Evolutionary conservation across 2,329 filamentous ascomycete genomes (phyloP), one percentile per base, ranked within the genome.

Genomic region (Falciphora oryzae): DNA sequence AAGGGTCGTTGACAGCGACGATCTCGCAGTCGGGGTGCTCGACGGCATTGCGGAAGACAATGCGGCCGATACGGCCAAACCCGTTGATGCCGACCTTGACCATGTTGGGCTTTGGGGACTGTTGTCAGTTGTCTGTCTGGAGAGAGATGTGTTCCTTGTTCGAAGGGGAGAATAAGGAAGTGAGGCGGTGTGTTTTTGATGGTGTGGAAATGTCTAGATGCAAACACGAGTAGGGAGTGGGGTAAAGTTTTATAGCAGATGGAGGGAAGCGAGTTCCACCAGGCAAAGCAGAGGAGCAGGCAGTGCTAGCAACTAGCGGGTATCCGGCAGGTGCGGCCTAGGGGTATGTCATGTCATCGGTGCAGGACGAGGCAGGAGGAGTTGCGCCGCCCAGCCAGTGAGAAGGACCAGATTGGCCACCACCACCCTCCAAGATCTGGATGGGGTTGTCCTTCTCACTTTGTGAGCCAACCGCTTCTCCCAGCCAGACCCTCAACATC

Each of bases 31-130:
- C 90, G 75, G 85, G 81, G 83, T 94, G 90, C 88, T 96, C 90
- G 78, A 96, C 79, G 75, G 94, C 92, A 85, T 97, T 98, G 85
- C 94, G 92, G 91, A 98, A 95, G 85, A 98, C 89, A 80, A 99
- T 97, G 81, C 95, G 91, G 77, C 95, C 95, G 83, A 99, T 99
- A 83, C 95, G 93, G 85, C 95, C 95, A 86, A 99, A 99, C 81
- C 95, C 94, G 90, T 97, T 98, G 90, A 97, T 97, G 81, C 93
- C 93, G 79, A 96, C 92, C 88, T 96, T 87, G 78, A 84, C 75
- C 81, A 85, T 85, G 69, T 74, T 83, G 73, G 50, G 58, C 53
- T 57, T 65, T 63, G 61, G 50, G 53, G 32, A 35, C 50, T 56
- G 56, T 62, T 59, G 57, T 63, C 32, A 60, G 59, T 57, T 25